Evolutionary conservation across 768 basidiomycete genomes (phyloP), one percentile per base, ranked within the genome.

Genomic region (Serendipita sp.): DNA sequence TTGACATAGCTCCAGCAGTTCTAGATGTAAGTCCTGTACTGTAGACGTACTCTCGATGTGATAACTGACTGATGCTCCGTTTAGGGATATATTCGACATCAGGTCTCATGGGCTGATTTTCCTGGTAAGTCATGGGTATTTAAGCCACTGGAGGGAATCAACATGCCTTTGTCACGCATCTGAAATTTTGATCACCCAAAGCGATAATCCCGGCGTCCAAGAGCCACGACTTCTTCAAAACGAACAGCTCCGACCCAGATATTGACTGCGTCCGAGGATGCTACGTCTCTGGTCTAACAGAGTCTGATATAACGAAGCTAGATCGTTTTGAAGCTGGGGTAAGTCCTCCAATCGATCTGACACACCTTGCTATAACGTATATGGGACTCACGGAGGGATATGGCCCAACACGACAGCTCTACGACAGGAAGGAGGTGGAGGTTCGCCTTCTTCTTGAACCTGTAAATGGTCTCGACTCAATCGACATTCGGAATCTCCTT

Each of bases 1-100:
- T 76, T 2, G 67, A 70, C 1, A 71, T 73, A 28, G 69, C 71
- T n/a, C 74, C 75, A 65, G 78, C 76, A 3, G 44, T 77, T 18
- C 68, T 78, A n/a, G 56, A 60, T 24, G 56, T 60, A 60, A n/a
- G 37, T 0, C 35, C 1, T 24, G 2, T 28, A 11, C n/a, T 51
- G 8, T n/a, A 18, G 48, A 24, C 1, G 7, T n/a, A 18, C n/a
- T 32, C 48, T 8, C 2, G 41, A 41, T 13, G 13, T 41, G 7
- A 41, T 41, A 13, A 41, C 13, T 41, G 41, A 41, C 1, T 24
- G 24, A 24, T 24, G 15, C 18, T 18, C 18, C 18, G 18, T 46
- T 46, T 46, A 60, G 56, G 56, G 56, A 60, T 60, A 37, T 28
- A 35, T 60, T 28, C 56, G 56, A 34, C 56, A 60, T 38, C 28